Base-by-base conservation (phyloP, 805 yeast species). In the Sungouiella blattae region DNA sequence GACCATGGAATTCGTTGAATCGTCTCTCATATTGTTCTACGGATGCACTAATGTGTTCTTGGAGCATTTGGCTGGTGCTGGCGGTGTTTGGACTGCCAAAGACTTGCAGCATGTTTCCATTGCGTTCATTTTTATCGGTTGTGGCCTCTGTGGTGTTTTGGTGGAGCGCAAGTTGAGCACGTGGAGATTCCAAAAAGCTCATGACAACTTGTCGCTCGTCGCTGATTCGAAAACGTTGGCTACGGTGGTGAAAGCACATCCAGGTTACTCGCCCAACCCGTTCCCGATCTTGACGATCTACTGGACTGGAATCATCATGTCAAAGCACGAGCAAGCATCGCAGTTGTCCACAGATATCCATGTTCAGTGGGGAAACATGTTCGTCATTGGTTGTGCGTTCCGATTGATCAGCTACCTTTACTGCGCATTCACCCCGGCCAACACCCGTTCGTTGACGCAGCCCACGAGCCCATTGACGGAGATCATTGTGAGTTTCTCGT, bases 281-380 rank as follows among this genome's bases (percentile, higher is more conserved):
- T 87, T 93, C 75, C 97, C 98, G 3, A 80, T 86, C 1, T 76
- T 93, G 46, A 87, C 94, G 2, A 85, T 93, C 22, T 93, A 86
- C 64, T 93, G 96, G 95, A 93, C 98, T 1, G 98, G 98, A 18
- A 73, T 83, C 11, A 70, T 93, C 43, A 93, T 93, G 98, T 88
- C 97, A 1, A 87, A 83, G 59, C 98, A 93, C 61, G 80, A 78
- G 26, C 98, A 93, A 61, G 84, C 89, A 5, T 81, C 93, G 1
- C 67, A 57, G 35, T 71, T 83, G 21, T 80, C 96, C 2, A 87
- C 97, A 2, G 67, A 62, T 12, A 76, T 93, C 43, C 98, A 93
- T 58, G 65, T 75, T 35, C 97, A 88, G 62, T 93, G 98, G 98
- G 98, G 98, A 6, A 71, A 74, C 39, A 61, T 93, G 52, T 70